A percentile compares a stretch with the other conserved stretches of the same genome.
Evolutionary conservation across 305 asterid species (phyloP).

Genomic region (Solanum hybrid): DNA sequence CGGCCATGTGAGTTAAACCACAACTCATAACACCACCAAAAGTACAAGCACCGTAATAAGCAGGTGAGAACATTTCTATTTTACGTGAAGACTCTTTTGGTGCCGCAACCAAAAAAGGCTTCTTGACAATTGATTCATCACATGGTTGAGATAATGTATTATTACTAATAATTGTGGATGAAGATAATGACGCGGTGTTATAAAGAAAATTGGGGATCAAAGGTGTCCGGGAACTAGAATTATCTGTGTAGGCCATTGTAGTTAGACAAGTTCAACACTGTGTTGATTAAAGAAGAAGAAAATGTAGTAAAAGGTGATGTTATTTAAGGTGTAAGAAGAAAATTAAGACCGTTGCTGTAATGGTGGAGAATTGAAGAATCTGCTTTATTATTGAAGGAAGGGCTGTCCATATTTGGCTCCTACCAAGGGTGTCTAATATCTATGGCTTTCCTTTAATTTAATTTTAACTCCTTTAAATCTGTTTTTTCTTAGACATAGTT

Average conservation of each 20-base stretch:
- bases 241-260: constrained; percentile 10
- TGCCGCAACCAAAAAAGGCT: constrained; percentile 40
- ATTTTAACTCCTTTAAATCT: background rate
- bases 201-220: constrained; percentile 63
- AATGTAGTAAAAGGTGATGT: background rate
- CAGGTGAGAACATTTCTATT: constrained; percentile 68
- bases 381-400: background rate
- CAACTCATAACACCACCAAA: constrained; percentile 54
- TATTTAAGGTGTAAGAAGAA: background rate
- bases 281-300: background rate
- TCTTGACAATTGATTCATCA: background rate
- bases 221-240: constrained; percentile 8
- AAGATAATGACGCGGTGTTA: background rate
- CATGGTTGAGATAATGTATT: background rate
- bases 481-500: background rate
- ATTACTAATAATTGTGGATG: background rate
- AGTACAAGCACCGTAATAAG: constrained; percentile 55
- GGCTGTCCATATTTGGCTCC: background rate
- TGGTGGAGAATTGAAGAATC: background rate
- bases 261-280: background rate
- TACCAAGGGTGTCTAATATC: background rate
- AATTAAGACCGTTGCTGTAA: background rate
- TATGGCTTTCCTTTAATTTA: background rate
- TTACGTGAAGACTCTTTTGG: constrained; percentile 49
- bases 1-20: constrained; percentile 69